Base-by-base conservation (phyloP, 2,329 filamentous ascomycete species). In the Aspergillus aculeatus region DNA sequence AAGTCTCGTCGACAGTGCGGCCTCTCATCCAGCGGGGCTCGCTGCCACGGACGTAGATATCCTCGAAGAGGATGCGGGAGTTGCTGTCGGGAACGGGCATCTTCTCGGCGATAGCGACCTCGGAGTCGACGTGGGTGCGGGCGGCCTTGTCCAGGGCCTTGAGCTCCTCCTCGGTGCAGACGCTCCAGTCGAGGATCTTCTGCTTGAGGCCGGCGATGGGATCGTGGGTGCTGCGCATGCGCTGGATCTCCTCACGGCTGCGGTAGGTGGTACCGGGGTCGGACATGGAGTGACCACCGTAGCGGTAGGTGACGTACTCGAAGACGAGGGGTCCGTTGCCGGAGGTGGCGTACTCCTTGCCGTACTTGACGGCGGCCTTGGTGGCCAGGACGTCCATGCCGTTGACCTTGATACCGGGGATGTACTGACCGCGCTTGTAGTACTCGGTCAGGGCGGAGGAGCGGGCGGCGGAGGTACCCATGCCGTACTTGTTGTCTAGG, bases 401-500 rank as follows among this genome's bases (percentile, higher is more conserved):
- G 82, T 99, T 99, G 80, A 99, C 92, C 87, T 99, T 99, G 72
- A 99, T 87, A 83, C 95, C 95, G 60, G 95, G 94, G 69, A 99
- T 99, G 85, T 98, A 99, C 83, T 99, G 95, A 68, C 95, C 95
- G 82, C 95, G 94, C 89, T 98, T 98, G 88, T 99, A 98, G 89
- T 99, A 99, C 80, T 99, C 95, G 78, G 95, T 98, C 76, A 97
- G 82, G 71, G 95, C 95, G 62, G 95, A 94, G 63, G 95, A 93
- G 73, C 95, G 92, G 80, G 89, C 89, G 69, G 95, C 94, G 63
- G 95, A 90, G 65, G 95, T 99, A 82, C 95, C 95, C 95, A 99
- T 99, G 79, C 95, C 95, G 79, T 99, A 99, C 83, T 99, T 99
- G 90, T 99, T 99, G 87, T 99, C 93, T 96, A 29, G 26, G 3